phyloP scores from a whole-genome alignment of 2,329 filamentous ascomycete species.

The Penicillium sp. region DNA sequence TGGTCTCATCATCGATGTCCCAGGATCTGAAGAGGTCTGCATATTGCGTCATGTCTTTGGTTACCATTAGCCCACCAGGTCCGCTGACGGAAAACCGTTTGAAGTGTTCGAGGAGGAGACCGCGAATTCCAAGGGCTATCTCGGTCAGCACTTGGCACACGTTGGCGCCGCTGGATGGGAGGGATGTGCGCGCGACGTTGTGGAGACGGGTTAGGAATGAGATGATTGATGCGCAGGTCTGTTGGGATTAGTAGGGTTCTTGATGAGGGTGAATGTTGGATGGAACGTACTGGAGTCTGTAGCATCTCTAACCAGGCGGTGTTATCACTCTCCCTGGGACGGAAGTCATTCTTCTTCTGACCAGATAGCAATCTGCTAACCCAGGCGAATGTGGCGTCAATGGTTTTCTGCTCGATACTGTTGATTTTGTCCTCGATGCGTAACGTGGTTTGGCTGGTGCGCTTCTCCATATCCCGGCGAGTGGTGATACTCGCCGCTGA shows the following conservation, averaged over 20 bases:
- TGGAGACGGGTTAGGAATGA: constrained; percentile 73
- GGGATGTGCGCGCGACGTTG: constrained; percentile 61
- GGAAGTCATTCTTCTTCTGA: constrained; percentile 87
- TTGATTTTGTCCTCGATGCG: constrained; percentile 84
- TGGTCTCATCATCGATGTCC: constrained; percentile 67
- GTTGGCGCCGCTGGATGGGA: constrained; percentile 68
- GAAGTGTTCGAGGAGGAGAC: constrained; percentile 85
- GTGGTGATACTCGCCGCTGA: constrained; percentile 89
- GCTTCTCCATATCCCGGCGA: constrained; percentile 83
- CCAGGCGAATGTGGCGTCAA: constrained; percentile 75
- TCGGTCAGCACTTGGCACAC: constrained; percentile 79
- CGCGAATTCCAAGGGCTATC: constrained; percentile 74
- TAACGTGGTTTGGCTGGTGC: constrained; percentile 69
- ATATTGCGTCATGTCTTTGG: constrained; percentile 94
- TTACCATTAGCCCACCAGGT: constrained; percentile 90
- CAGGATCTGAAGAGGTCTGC: constrained; percentile 80
- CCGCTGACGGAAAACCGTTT: constrained; percentile 92
- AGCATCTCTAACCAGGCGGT: constrained; percentile 65
- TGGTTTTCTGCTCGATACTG: constrained; percentile 65
- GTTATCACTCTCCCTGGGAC: constrained; percentile 74
- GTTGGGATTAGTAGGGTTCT: background rate
- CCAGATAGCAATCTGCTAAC: constrained; percentile 67
- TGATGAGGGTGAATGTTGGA: background rate
- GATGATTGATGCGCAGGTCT: constrained; percentile 77
- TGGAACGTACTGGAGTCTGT: constrained; percentile 63